Evolutionary conservation across 2,329 filamentous ascomycete species (phyloP), one percentile per base, ranked within the genome.

Genomic region (Pseudocercospora macadamiae): DNA sequence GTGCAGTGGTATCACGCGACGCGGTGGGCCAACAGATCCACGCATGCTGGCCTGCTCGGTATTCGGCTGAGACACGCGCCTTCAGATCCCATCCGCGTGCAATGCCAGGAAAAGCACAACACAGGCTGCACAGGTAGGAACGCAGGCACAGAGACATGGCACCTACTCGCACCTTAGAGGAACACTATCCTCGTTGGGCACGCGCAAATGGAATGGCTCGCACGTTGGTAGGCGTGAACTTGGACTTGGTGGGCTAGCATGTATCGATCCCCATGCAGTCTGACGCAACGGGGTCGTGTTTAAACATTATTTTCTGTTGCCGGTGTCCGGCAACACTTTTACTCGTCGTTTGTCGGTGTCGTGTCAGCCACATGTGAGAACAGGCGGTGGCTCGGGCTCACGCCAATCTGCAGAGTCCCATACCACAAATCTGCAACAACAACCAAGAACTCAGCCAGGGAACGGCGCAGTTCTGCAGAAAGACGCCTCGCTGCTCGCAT

Each of bases 61-160:
- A 49, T 49, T 49, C 47, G 26, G 47, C 47, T 34, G 47, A 30
- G 47, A 23, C 47, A 34, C 23, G 47, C 47, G 21, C 44, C 19
- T 28, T 21, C n/a, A n/a, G n/a, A n/a, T 45, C 42, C n/a, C 16
- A 45, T n/a, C 39, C 18, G 39, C 39, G n/a, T n/a, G n/a, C n/a
- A n/a, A n/a, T 26, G 44, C 21, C n/a, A 21, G 42, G 42, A n/a
- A 45, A 26, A 45, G 21, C 19, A n/a, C 14, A 14, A 21, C 25
- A 21, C 42, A 45, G 12, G 42, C 16, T 39, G 36, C 36, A n/a
- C n/a, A n/a, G n/a, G n/a, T n/a, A n/a, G n/a, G n/a, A n/a, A n/a
- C n/a, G n/a, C n/a, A n/a, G n/a, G n/a, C n/a, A n/a, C n/a, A n/a
- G n/a, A n/a, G n/a, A n/a, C n/a, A n/a, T n/a, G n/a, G n/a, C n/a